Evolutionary conservation across 345 rosid species (phyloP).

Genomic region (Balakata baccata): DNA sequence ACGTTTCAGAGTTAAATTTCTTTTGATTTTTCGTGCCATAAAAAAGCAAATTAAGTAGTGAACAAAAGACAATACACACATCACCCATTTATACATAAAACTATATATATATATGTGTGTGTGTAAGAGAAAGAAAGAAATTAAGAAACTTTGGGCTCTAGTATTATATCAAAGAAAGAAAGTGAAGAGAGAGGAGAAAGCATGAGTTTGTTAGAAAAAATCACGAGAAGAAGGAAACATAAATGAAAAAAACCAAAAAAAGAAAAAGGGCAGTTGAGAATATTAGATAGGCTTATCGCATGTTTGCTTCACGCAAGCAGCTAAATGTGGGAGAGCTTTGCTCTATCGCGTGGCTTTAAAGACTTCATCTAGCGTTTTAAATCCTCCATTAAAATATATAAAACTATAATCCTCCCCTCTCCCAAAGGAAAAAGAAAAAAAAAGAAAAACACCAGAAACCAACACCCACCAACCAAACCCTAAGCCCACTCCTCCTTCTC

Average conservation of each 20-base stretch:
- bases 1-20: conserved; percentile 33
- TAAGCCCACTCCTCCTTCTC: conserved; percentile 12
- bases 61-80: not conserved
- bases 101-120: not conserved
- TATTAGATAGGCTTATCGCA: conserved; percentile 56
- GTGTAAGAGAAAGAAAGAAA: not conserved
- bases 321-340: conserved; percentile 57
- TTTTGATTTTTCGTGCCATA: conserved; percentile 14
- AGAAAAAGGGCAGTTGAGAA: conserved; percentile 41
- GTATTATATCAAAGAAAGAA: not conserved
- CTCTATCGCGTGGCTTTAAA: conserved; percentile 97
- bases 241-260: not conserved
- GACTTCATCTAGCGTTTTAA: conserved; percentile 45
- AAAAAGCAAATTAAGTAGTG: conserved; percentile 10
- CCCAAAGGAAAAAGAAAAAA: not conserved
- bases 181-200: not conserved
- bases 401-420: too few relatives aligned
- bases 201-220: conserved; percentile 29
- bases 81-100: not conserved
- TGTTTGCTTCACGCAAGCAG: conserved; percentile 99
- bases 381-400: conserved; percentile 23
- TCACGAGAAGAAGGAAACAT: conserved; percentile 41
- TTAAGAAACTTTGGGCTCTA: not conserved
- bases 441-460: conserved; percentile 9
- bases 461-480: conserved; percentile 43